Evolutionary conservation across 2,329 filamentous ascomycete species (phyloP).

Genomic region (Colletotrichum sidae): DNA sequence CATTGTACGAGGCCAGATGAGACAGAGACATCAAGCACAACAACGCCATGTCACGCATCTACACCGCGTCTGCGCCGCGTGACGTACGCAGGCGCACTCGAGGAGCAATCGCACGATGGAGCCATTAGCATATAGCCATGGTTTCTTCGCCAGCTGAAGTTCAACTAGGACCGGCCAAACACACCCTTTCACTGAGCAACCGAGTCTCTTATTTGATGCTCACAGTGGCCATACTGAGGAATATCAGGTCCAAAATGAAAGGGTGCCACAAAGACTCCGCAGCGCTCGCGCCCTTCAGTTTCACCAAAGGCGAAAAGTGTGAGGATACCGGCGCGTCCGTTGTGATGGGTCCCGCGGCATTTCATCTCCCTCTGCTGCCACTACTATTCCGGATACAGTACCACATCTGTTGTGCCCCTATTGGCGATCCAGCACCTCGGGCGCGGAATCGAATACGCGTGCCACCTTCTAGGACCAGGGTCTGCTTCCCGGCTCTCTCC

Average conservation of each 20-base stretch:
- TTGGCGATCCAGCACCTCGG: conserved; percentile 33
- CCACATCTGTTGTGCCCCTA: conserved; percentile 9
- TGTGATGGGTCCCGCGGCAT: conserved; percentile 7
- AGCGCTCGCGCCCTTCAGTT: conserved; percentile 29
- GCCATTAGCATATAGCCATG: too few species aligned
- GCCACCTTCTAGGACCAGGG: conserved; percentile 17
- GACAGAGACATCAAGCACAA: conserved; percentile 4
- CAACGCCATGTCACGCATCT: conserved; percentile 1
- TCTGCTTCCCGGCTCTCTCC: conserved; percentile 12
- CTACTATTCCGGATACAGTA: conserved; percentile 2
- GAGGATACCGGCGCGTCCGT: conserved; percentile 11
- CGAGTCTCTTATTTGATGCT: conserved; percentile 6
- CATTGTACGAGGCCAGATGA: conserved; percentile 6
- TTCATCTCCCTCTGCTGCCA: not conserved
- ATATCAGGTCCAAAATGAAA: conserved; percentile 15
- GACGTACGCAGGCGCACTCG: too few species aligned
- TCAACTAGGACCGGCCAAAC: too few species aligned
- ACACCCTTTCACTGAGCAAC: too few species aligned
- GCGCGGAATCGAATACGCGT: conserved; percentile 23
- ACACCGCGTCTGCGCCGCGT: too few species aligned
- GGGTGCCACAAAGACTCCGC: conserved; percentile 31
- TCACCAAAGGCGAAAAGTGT: conserved; percentile 20
- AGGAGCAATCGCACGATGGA: too few species aligned
- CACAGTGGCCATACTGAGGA: too few species aligned
- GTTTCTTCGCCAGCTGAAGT: conserved; percentile 3